Evolutionary conservation across 2,329 filamentous ascomycete genomes (phyloP).

Genomic region (Hirsutella thompsonii): DNA sequence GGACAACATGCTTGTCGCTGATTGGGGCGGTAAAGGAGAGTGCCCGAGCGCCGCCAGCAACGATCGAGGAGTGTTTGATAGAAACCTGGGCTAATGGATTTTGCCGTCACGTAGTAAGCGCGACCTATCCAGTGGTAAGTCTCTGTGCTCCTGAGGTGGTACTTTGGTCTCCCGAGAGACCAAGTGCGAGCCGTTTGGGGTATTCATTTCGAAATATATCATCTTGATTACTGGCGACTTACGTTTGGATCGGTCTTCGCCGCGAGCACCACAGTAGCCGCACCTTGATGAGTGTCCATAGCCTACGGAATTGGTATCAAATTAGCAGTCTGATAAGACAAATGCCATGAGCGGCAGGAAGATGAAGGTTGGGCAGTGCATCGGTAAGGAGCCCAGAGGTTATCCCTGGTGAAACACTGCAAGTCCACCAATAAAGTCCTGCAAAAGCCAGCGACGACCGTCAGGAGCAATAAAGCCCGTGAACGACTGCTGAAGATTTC

Average conservation of each 20-base stretch:
- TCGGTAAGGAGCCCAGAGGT: too few species aligned
- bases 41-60: constrained; percentile 65
- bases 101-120: constrained; percentile 57
- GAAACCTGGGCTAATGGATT: constrained; percentile 46
- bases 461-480: too few species aligned
- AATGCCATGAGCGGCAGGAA: too few species aligned
- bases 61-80: constrained; percentile 64
- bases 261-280: constrained; percentile 36
- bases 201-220: too few species aligned
- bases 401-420: too few species aligned
- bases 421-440: too few species aligned
- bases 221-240: constrained; percentile 9
- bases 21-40: constrained; percentile 65
- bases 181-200: too few species aligned
- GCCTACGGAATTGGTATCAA: constrained; percentile 17
- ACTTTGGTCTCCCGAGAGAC: too few species aligned
- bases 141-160: constrained; percentile 8
- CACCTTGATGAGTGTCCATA: constrained; percentile 39
- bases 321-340: too few species aligned
- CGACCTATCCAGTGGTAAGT: constrained; percentile 40
- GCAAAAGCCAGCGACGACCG: too few species aligned
- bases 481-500: too few species aligned
- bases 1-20: constrained; percentile 76
- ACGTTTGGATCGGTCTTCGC: constrained; percentile 38
- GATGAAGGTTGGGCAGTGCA: too few species aligned